Percentiles rank a stretch among this genome's conserved stretches.
Evolutionary conservation across 257 asterid species (phyloP).

Genomic region (Solanum ossicruentum): DNA sequence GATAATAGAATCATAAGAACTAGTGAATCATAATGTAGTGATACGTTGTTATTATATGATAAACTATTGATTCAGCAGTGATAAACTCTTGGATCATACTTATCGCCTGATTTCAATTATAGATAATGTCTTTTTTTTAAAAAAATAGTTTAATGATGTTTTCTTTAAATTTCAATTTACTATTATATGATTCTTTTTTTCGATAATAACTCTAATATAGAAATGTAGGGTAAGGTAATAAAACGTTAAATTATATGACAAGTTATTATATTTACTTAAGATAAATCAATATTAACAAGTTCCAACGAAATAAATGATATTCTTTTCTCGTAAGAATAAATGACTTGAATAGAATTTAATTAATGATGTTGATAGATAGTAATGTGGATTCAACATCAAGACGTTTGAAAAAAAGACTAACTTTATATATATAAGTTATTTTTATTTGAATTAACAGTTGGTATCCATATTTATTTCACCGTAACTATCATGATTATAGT

Average conservation of each 20-base stretch:
- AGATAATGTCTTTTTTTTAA: background rate
- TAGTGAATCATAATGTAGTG: background rate
- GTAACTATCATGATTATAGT: too few species aligned
- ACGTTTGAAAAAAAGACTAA: background rate
- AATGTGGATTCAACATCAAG: background rate
- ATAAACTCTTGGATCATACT: background rate
- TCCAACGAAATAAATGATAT: too few species aligned
- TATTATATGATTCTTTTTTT: background rate
- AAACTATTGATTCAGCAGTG: background rate
- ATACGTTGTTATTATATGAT: background rate
- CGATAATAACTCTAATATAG: background rate
- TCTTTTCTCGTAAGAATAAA: background rate
- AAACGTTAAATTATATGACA: background rate
- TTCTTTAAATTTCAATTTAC: background rate
- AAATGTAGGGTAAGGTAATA: too few species aligned
- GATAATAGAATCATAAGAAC: background rate
- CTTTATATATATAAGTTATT: too few species aligned
- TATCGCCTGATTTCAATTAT: background rate
- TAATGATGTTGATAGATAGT: background rate
- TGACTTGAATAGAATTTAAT: background rate
- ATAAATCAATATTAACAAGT: too few species aligned
- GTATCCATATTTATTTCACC: too few species aligned
- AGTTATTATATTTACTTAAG: background rate
- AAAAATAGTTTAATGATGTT: background rate
- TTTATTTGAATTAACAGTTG: too few species aligned